Evolutionary conservation across 2,329 filamentous ascomycete species (phyloP), one percentile per base, ranked within the genome.

Genomic region (Trichocomaceae sp.): DNA sequence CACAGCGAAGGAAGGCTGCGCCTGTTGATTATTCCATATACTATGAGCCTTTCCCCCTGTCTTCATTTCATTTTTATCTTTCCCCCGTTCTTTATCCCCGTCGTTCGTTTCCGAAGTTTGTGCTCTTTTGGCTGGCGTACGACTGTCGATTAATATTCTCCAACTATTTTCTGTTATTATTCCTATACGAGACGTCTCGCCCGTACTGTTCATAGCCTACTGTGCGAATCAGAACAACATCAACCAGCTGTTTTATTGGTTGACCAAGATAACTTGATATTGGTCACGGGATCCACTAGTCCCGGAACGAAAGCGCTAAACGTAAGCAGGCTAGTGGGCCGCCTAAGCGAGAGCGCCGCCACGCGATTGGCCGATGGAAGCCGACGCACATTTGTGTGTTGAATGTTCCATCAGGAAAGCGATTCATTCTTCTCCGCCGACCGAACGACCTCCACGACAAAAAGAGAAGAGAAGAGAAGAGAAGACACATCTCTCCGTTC

Each of bases 1-100:
- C 61, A 84, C 83, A n/a, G 83, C 87, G 48, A 95, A 95, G 77
- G 90, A 96, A 67, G 86, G 88, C 45, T 97, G 92, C 72, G 91
- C 90, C 66, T 97, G 92, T 75, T 97, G 39, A 52, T 48, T 33
- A 13, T 51, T 45, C 37, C 15, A 10, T 47, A 22, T 47, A 22
- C 22, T n/a, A 37, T 20, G 10, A 29, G 42, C 23, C 20, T 47
- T 31, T 31, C n/a, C 19, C 47, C 39, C 22, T 47, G 47, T 52
- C 48, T 42, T 35, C 39, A 47, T 23, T 15, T 47, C 31, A 5
- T 45, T 26, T 45, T 45, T 50, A 6, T 50, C 7, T 50, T 45
- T 26, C 7, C 7, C 26, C 26, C 8, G 12, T 12, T 50, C 7
- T 50, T 45, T 26, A 29, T 10, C 26, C 26, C 8, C 12, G 44